phyloP scores from a whole-genome alignment of 345 rosid species.

The Arabidopsis suecica region DNA sequence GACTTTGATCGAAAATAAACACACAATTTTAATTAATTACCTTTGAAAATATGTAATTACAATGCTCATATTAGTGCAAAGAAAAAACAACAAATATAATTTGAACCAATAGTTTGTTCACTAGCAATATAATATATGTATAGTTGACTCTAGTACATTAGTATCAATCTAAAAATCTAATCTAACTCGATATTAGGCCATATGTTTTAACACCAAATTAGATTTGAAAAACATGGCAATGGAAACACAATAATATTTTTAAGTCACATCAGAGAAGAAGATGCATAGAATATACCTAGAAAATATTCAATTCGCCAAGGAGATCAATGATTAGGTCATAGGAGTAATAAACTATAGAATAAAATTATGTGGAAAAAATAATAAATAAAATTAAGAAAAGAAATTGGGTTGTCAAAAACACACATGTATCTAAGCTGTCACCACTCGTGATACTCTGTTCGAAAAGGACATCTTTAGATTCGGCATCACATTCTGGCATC shows the following conservation, averaged over 20 bases:
- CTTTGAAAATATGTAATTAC: conserved; percentile 3
- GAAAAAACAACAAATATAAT: not conserved
- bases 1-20: conserved; percentile 2
- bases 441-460: conserved; percentile 31
- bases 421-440: conserved; percentile 47
- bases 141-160: not conserved
- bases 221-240: conserved; percentile 18
- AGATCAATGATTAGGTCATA: conserved; percentile 33
- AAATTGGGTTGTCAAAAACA: conserved; percentile 27
- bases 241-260: conserved; percentile 1
- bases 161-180: not conserved
- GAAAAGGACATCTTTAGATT: conserved; percentile 40
- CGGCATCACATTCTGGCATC: conserved; percentile 43
- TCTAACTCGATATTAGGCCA: not conserved
- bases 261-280: conserved; percentile 30
- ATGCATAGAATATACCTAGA: conserved; percentile 40
- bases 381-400: not conserved
- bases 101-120: not conserved
- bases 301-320: conserved; percentile 22
- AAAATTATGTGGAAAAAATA: not conserved
- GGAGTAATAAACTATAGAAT: conserved; percentile 26
- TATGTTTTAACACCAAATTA: conserved; percentile 24
- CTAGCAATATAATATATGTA: not conserved
- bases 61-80: not conserved
- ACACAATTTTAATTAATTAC: not conserved